Base-by-base conservation (phyloP, 2,329 filamentous ascomycete genomes). In the Metarhizium robertsii region DNA sequence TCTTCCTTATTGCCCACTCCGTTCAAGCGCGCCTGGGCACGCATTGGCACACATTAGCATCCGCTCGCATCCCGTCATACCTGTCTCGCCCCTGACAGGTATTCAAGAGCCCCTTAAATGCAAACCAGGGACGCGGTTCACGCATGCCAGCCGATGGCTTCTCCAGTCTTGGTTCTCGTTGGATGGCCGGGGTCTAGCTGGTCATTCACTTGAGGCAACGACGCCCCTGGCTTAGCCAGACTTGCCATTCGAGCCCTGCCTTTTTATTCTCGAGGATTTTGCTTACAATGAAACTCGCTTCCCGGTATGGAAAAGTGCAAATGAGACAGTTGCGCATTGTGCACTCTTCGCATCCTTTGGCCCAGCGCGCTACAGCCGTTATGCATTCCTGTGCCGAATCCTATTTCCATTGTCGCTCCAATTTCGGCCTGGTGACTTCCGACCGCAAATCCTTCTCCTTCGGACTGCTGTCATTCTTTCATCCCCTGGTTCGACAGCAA, bases 211-310 rank as follows among this genome's bases (percentile, higher is more conserved):
- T 18, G 38, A 10, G 25, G 25, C 3, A 25, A 3, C 13, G 10
- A 30, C 16, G 36, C 51, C 51, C 51, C 51, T 53, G 51, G 47
- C 51, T 36, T 53, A 25, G 20, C 51, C 29, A 47, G 51, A 47
- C 46, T 52, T 11, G 6, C 10, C 32, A 34, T 34, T 34, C 2
- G 32, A 11, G 32, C 25, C 25, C 25, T 25, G 25, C 25, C 25
- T 25, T 25, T 25, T 25, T 25, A 25, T 25, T 25, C 25, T 25
- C 3, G 25, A 25, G 25, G 25, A 25, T 25, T 25, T 25, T 25
- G 25, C 25, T 25, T 25, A 25, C 25, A 25, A 25, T 25, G 25
- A 25, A 25, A 25, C 25, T 25, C 25, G 25, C 25, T 25, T 25
- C 40, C 40, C n/a, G 16, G 40, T n/a, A 43, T 43, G 42, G 42